A percentile compares a stretch with the other conserved stretches of the same genome.
These are phyloP conservation scores for Cyberlindnera xylosilytica DNA, from an alignment of 805 yeast genomes.

Conservation along the genomic window DNA sequence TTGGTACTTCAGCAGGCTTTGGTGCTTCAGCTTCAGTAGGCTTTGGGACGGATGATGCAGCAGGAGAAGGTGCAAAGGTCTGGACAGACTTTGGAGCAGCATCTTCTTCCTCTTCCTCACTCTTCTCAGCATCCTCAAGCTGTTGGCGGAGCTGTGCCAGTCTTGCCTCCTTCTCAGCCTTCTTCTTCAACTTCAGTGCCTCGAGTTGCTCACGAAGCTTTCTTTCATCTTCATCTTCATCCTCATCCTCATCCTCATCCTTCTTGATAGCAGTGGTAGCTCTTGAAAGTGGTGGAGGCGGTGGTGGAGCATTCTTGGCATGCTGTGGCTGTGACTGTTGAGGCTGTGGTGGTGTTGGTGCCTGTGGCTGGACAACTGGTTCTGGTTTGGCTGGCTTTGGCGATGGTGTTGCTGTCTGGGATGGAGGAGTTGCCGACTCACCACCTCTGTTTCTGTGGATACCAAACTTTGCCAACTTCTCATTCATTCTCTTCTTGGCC, in stretches of 20 bases:
- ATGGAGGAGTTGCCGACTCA: neutral
- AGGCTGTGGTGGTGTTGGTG: constrained; percentile 1
- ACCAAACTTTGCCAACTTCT: constrained; percentile 78
- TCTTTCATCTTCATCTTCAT: constrained; percentile 48
- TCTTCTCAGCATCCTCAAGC: constrained; percentile 50
- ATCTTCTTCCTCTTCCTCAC: constrained; percentile 43
- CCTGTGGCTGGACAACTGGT: neutral
- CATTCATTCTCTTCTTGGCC: constrained; percentile 79
- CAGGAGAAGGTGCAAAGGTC: constrained; percentile 21
- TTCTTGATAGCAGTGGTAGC: neutral
- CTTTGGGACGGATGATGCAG: constrained; percentile 20
- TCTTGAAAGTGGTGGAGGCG: neutral
- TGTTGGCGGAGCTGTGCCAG: constrained; percentile 56
- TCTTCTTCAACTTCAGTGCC: constrained; percentile 47
- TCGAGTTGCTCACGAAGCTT: constrained; percentile 38
- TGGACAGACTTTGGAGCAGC: constrained; percentile 16
- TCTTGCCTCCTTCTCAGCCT: constrained; percentile 57
- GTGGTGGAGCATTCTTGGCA: constrained; percentile 1
- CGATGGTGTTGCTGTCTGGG: constrained; percentile 3
- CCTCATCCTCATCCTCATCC: constrained; percentile 32
- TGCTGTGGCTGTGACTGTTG: constrained; percentile 2
- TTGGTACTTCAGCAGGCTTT: neutral
- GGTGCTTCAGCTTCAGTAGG: constrained; percentile 14
- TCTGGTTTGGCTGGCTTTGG: constrained; percentile 2
- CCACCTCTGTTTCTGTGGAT: constrained; percentile 33